Evolutionary conservation across 345 rosid species (phyloP), one percentile per base, ranked within the genome.

Genomic region (Arabidopsis arenosa): DNA sequence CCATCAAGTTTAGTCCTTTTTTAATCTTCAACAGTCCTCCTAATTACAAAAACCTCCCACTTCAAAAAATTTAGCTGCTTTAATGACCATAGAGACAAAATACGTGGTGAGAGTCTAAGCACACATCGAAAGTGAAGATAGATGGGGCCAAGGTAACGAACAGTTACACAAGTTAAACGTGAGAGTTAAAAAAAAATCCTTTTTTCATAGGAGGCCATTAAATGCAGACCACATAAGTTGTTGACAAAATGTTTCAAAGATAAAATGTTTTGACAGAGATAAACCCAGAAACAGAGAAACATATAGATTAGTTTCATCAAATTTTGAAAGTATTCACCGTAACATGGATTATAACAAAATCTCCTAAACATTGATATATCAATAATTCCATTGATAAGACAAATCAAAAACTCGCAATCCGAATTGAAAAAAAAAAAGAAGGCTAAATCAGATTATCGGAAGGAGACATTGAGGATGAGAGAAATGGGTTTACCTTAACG

Each of bases 201-300:
- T 2, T 59, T 51, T 30, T 21, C 49, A 26, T 49, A 40, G 21
- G 44, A 45, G 33, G 43, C 51, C 57, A 78, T 43, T 66, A 72
- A 58, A 72, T 59, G 68, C 63, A 72, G 75, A 64, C 68, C 74
- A 64, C 55, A 77, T 11, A 77, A 41, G 44, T 55, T 54, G 36
- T 26, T 47, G 15, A 5, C n/a, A 23, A 59, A 68, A 67, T 10
- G 9, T 11, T 47, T 66, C 18, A 15, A n/a, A n/a, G 66, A 66
- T 11, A 62, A 36, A 35, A 74, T 47, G 4, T 6, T 47, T 47
- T 44, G 36, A 45, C 71, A 62, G 52, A 76, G 58, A 53, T 35
- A 66, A 76, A 54, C 58, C 53, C 73, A 70, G 36, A 55, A 63
- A 71, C 62, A 64, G 72, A 77, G 65, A 15, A 15, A 26, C 28